A percentile compares a stretch with the other conserved stretches of the same genome.
Evolutionary conservation across 306 rosid species (phyloP).

Genomic region (Lagenaria siceraria): DNA sequence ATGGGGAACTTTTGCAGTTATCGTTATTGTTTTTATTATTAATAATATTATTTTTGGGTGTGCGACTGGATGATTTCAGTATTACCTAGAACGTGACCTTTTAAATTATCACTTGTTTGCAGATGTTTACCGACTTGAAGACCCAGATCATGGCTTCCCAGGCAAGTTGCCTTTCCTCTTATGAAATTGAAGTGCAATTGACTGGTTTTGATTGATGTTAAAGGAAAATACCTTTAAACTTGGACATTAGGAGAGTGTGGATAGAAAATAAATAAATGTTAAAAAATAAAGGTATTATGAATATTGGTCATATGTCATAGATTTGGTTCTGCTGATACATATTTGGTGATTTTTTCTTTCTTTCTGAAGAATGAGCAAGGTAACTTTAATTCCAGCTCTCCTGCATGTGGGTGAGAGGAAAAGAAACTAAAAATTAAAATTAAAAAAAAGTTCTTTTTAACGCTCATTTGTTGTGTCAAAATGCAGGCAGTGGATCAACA

Average conservation of each 20-base stretch:
- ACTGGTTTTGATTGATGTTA: neutral
- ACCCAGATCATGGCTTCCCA: constrained; percentile 40
- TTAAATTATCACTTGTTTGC: constrained; percentile 12
- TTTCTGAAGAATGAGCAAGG: neutral
- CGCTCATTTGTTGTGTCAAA: neutral
- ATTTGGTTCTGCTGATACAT: neutral
- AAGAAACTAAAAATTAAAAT: neutral
- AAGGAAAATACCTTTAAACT: neutral
- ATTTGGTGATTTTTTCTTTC: neutral
- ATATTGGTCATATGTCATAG: neutral
- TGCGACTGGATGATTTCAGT: neutral
- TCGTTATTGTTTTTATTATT: neutral
- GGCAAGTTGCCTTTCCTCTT: constrained; percentile 19
- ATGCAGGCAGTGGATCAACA: constrained; percentile 48
- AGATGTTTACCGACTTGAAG: constrained; percentile 48
- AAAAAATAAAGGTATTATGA: neutral
- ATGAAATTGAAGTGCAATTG: neutral
- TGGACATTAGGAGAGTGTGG: neutral
- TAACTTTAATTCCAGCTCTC: neutral
- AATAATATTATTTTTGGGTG: neutral
- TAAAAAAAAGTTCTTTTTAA: no score
- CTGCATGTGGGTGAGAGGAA: neutral
- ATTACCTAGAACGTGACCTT: neutral
- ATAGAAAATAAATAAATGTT: neutral
- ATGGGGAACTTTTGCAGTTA: neutral